Percentiles rank a stretch among this genome's conserved stretches.
Evolutionary conservation across 2,329 filamentous ascomycete genomes (phyloP).

Genomic region (Sarocladium strictum): DNA sequence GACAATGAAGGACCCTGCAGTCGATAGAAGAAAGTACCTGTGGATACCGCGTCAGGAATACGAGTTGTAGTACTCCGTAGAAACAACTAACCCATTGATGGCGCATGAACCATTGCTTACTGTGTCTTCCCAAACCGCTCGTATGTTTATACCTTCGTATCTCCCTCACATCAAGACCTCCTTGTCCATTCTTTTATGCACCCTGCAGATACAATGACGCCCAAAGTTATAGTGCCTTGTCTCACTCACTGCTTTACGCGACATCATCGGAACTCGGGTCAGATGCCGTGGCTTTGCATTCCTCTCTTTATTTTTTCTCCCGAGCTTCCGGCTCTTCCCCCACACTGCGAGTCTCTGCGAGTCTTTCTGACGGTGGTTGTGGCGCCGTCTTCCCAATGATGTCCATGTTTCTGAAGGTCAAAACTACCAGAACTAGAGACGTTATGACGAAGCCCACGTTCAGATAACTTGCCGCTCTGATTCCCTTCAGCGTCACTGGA

Average conservation of each 20-base stretch:
- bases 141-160: no score
- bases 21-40: no score
- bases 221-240: not conserved
- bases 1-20: no score
- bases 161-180: no score
- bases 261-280: not conserved
- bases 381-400: constrained; percentile 39
- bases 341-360: not conserved
- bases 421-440: constrained; percentile 36
- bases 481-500: constrained; percentile 36
- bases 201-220: no score
- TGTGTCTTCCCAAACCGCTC: no score
- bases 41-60: no score
- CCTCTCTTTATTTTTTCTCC: not conserved
- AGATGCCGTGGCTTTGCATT: not conserved
- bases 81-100: no score
- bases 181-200: no score
- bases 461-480: constrained; percentile 47
- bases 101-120: no score
- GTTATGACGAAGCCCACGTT: constrained; percentile 41
- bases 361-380: constrained; percentile 10
- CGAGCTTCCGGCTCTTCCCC: not conserved
- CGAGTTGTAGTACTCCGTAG: no score
- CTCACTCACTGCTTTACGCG: not conserved
- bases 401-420: constrained; percentile 46